These are phyloP conservation scores for Moricandia moricandioides DNA, from an alignment of 345 rosid genomes.

Conservation along the genomic window DNA sequence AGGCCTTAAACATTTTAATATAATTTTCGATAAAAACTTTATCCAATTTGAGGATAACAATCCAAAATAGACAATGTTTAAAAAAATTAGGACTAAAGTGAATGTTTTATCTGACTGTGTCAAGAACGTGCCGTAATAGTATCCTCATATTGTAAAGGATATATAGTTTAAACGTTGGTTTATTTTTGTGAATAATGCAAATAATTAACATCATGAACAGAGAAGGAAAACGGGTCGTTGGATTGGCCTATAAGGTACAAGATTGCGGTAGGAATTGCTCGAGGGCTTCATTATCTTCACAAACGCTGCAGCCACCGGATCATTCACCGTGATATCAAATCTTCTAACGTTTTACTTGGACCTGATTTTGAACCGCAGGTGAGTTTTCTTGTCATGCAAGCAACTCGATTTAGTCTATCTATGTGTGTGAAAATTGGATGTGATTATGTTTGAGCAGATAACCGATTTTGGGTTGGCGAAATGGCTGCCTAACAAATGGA, in stretches of 20 bases:
- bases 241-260: slow-evolving; percentile 74
- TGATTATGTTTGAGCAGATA: slow-evolving; percentile 43
- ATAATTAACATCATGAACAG: slow-evolving; percentile 1
- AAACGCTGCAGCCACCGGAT: slow-evolving; percentile 82
- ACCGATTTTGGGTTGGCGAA: slow-evolving; percentile 96
- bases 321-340: slow-evolving; percentile 92
- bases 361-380: slow-evolving; percentile 89
- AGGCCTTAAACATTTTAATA: no score
- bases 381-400: slow-evolving; percentile 29
- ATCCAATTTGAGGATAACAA: no score
- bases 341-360: slow-evolving; percentile 90
- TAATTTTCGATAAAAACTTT: no score
- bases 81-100: no score
- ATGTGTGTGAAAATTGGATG: background rate
- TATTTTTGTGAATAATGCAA: background rate
- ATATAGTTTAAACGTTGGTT: background rate
- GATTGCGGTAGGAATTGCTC: slow-evolving; percentile 72
- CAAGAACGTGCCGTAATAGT: no score
- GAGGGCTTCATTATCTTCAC: slow-evolving; percentile 88
- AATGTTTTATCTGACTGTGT: no score
- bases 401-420: background rate
- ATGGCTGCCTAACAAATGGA: slow-evolving; percentile 94
- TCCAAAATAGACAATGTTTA: no score
- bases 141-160: background rate
- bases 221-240: slow-evolving; percentile 30